phyloP scores from a whole-genome alignment of 129 eudicot genomes.

The Helichrysum umbraculigerum region DNA sequence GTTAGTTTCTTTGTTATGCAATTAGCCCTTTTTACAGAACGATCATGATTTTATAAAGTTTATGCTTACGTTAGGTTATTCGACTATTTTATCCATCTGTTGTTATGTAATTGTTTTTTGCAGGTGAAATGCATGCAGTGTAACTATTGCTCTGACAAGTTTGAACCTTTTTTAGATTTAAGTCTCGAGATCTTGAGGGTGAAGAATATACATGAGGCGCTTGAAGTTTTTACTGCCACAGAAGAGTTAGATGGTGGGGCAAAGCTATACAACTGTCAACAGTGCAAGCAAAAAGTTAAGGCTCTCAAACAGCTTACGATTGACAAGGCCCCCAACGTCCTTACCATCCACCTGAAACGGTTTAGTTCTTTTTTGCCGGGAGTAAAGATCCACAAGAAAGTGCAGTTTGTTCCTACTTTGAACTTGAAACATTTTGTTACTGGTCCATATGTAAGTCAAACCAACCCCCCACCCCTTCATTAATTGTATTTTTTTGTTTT shows the following conservation, averaged over 20 bases:
- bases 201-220: neutral
- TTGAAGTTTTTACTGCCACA: neutral
- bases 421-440: constrained; percentile 5
- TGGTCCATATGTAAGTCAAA: constrained; percentile 12
- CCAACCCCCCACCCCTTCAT: too few relatives aligned
- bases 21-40: neutral
- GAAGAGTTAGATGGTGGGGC: constrained; percentile 15
- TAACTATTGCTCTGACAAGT: constrained; percentile 13
- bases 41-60: neutral
- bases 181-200: constrained; percentile 10
- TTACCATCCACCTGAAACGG: constrained; percentile 69
- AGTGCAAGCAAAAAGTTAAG: constrained; percentile 12
- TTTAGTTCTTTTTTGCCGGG: constrained; percentile 59
- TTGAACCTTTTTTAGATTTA: neutral
- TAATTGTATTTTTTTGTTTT: too few relatives aligned
- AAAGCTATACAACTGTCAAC: neutral
- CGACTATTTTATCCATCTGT: neutral
- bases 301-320: constrained; percentile 38
- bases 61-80: neutral
- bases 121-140: constrained; percentile 17
- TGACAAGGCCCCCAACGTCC: constrained; percentile 61
- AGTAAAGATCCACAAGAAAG: constrained; percentile 60
- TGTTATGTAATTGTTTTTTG: constrained; percentile 2
- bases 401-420: neutral
- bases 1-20: neutral